A percentile compares a stretch with the other conserved stretches of the same genome.
These are phyloP conservation scores for Scenedesmus sp. DNA, from an alignment of 163 green algal species.

Conservation along the genomic window DNA sequence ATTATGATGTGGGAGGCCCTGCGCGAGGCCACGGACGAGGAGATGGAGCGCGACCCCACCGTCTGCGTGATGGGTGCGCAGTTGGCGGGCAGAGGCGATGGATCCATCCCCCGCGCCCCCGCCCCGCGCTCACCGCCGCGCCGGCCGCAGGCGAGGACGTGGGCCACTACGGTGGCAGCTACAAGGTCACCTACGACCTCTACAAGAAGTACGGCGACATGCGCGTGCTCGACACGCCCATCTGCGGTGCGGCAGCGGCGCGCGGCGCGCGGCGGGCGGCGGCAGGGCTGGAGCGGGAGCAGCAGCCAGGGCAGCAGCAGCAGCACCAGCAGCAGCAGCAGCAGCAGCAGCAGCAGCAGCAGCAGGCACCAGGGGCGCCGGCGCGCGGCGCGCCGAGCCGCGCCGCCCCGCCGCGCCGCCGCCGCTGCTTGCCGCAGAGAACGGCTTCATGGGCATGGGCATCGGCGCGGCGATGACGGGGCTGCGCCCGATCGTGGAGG, in stretches of 20 bases:
- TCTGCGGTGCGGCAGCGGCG: constrained; percentile 92
- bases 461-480: constrained; percentile 97
- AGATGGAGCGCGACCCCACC: constrained; percentile 95
- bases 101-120: background rate
- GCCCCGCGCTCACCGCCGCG: background rate
- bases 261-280: too few species aligned
- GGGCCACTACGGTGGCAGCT: constrained; percentile 94
- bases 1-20: constrained; percentile 87
- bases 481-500: constrained; percentile 94
- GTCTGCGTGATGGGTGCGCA: constrained; percentile 82
- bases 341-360: background rate
- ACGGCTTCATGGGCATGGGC: constrained; percentile 93
- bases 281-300: too few species aligned
- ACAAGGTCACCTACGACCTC: constrained; percentile 93
- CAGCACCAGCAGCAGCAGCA: constrained; percentile 4
- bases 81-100: background rate
- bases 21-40: constrained; percentile 89
- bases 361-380: background rate
- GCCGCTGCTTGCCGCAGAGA: constrained; percentile 71
- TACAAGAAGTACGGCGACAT: constrained; percentile 98
- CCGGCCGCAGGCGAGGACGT: constrained; percentile 87
- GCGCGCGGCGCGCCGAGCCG: background rate
- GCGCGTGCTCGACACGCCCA: constrained; percentile 94
- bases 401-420: too few species aligned
- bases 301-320: constrained; percentile 4